Conservation (phyloP, 352 stramenopile genomes). For the Phytophthora sansomeana region DNA sequence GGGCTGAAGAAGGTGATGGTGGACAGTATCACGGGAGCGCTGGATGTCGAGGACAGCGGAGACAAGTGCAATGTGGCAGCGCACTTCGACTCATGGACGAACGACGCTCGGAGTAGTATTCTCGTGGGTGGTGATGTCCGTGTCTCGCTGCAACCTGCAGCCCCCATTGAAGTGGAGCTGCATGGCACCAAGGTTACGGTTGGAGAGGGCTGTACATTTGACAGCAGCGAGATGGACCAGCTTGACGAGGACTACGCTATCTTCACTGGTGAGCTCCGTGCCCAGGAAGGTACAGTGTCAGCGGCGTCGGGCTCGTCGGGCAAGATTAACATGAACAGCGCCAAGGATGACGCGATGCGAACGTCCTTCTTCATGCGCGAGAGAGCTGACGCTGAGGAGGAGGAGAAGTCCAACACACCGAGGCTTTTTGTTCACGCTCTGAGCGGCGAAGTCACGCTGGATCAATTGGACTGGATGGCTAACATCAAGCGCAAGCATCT, state of each 20-base stretch:
- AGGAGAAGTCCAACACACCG: slow-evolving; percentile 19
- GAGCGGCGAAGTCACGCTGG: slow-evolving; percentile 48
- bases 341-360: slow-evolving; percentile 71
- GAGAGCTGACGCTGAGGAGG: slow-evolving; percentile 16
- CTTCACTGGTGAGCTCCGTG: slow-evolving; percentile 60
- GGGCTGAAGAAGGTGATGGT: slow-evolving; percentile 56
- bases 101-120: slow-evolving; percentile 60
- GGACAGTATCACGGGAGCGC: slow-evolving; percentile 69
- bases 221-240: slow-evolving; percentile 63
- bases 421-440: slow-evolving; percentile 59
- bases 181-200: slow-evolving; percentile 58
- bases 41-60: slow-evolving; percentile 81
- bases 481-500: slow-evolving; percentile 84
- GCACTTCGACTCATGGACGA: slow-evolving; percentile 80
- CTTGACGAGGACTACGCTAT: slow-evolving; percentile 81
- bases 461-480: slow-evolving; percentile 84
- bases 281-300: slow-evolving; percentile 20
- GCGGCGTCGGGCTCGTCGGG: slow-evolving; percentile 38
- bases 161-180: slow-evolving; percentile 66
- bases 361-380: slow-evolving; percentile 84
- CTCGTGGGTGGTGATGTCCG: slow-evolving; percentile 67
- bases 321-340: slow-evolving; percentile 80
- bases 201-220: slow-evolving; percentile 57
- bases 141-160: slow-evolving; percentile 72
- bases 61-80: slow-evolving; percentile 54